Evolutionary conservation across 371 early-diverging fungal species (phyloP).

Genomic region (Syncephalastrum monosporum): DNA sequence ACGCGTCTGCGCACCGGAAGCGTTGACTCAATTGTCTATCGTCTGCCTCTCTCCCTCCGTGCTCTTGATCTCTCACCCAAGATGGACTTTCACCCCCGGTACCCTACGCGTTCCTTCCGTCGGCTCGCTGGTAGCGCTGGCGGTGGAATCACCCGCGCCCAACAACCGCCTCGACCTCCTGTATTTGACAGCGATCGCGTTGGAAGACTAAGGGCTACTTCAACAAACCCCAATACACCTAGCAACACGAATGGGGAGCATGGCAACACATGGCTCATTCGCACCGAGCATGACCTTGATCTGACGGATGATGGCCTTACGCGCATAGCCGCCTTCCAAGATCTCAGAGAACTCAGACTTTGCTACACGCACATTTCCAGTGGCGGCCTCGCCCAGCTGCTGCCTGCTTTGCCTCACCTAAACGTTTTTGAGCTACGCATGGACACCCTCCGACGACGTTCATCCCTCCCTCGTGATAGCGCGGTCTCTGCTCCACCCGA

Average conservation of each 20-base stretch:
- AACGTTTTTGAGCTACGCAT: slow-evolving; percentile 20
- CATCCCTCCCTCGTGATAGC: background rate
- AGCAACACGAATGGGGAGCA: background rate
- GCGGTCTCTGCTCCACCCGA: no score
- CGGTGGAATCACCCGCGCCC: background rate
- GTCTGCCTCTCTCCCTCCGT: slow-evolving; percentile 13
- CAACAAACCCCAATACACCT: background rate
- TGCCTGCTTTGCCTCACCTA: slow-evolving; percentile 7
- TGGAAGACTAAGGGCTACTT: background rate
- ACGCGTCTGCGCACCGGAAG: slow-evolving; percentile 30
- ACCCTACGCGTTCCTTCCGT: background rate
- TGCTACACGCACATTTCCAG: slow-evolving; percentile 17
- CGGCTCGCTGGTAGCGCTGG: background rate
- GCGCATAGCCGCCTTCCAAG: slow-evolving; percentile 7
- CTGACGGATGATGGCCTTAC: slow-evolving; percentile 8
- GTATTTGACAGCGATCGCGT: background rate
- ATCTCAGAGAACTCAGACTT: slow-evolving; percentile 17
- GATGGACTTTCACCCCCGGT: slow-evolving; percentile 30
- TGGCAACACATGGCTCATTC: slow-evolving; percentile 4
- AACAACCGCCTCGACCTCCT: background rate
- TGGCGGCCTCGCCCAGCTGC: slow-evolving; percentile 7
- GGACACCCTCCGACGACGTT: slow-evolving; percentile 10
- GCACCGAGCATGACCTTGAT: slow-evolving; percentile 17
- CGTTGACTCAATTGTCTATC: slow-evolving; percentile 21
- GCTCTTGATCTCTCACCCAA: slow-evolving; percentile 28